Base-by-base conservation (phyloP, 2,329 filamentous ascomycete species). In the Cercospora sp. region DNA sequence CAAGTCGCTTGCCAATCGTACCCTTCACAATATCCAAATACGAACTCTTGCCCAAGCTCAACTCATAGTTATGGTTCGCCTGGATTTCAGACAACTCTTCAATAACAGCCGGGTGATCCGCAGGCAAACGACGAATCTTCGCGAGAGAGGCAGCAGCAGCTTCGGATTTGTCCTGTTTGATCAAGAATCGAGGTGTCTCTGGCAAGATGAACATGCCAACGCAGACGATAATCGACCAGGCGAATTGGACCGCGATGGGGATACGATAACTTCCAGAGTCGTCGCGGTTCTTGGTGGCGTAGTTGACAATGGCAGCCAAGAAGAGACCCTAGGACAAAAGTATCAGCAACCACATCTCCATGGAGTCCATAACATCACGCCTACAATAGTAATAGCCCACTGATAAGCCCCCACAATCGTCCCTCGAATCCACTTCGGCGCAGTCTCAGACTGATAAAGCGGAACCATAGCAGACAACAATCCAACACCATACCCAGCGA, bases 61-160 rank as follows among this genome's bases (percentile, higher is more conserved):
- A 84, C 84, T 97, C 93, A 78, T 94, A 93, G 80, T 91, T 90
- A 81, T 94, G 88, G 84, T 96, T 97, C 82, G 92, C 93, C 66
- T 94, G 85, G 71, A 97, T 92, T 82, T 97, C 93, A 23, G 89
- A 86, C 23, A 96, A 84, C 82, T 97, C 93, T 69, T 88, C 83
- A 13, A 75, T 67, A 5, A 79, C 28, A 1, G 75, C 81, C 88
- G 88, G 81, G 93, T 90, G 80, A 86, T 91, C 88, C 64, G 82
- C n/a, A 13, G 71, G 67, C 80, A 96, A 90, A 69, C 91, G 91
- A 77, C 93, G 91, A 33, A 97, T 87, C 66, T 85, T 86, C 62
- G 87, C 13, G 12, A 78, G 73, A 13, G 77, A 70, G 20, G 72
- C 71, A 45, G 61, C 69, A 28, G 69, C 67, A 40, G 71, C 61